Conservation (phyloP, 75 land plant species). For the Cryptomeria japonica region DNA sequence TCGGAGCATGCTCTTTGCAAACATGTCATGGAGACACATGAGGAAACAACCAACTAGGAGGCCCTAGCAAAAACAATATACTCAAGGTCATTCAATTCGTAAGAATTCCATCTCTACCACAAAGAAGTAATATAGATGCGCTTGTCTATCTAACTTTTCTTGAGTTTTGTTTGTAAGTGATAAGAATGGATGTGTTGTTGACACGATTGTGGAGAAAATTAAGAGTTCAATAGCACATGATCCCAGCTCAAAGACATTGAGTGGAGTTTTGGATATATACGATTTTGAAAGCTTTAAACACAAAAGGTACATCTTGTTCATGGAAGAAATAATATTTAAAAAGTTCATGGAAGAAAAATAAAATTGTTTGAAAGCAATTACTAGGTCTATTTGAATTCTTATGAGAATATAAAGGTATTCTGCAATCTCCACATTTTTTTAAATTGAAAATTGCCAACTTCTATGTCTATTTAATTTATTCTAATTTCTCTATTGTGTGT, state of each 20-base stretch:
- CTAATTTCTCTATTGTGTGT: neutral
- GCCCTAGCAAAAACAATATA: slow-evolving; percentile 91
- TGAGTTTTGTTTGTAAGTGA: neutral
- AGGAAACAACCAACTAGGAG: slow-evolving; percentile 85
- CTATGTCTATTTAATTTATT: too few relatives aligned
- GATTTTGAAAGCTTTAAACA: slow-evolving; percentile 92
- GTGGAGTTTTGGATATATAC: slow-evolving; percentile 96
- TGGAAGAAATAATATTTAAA: too few relatives aligned
- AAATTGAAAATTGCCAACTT: neutral
- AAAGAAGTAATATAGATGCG: neutral
- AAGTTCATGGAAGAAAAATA: neutral
- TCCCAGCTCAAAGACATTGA: slow-evolving; percentile 66
- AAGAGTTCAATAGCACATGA: slow-evolving; percentile 95
- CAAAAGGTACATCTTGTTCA: slow-evolving; percentile 74
- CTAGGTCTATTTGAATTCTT: neutral
- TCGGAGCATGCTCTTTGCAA: slow-evolving; percentile 73
- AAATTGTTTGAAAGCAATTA: neutral
- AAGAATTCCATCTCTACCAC: neutral
- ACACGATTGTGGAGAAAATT: slow-evolving; percentile 89
- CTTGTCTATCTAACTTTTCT: neutral
- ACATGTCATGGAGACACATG: slow-evolving; percentile 84
- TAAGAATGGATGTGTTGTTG: neutral
- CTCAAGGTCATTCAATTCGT: slow-evolving; percentile 87
- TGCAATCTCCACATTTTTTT: neutral
- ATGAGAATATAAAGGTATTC: neutral